Base-by-base conservation (phyloP, 2,329 filamentous ascomycete species). In the Monilinia laxa region DNA sequence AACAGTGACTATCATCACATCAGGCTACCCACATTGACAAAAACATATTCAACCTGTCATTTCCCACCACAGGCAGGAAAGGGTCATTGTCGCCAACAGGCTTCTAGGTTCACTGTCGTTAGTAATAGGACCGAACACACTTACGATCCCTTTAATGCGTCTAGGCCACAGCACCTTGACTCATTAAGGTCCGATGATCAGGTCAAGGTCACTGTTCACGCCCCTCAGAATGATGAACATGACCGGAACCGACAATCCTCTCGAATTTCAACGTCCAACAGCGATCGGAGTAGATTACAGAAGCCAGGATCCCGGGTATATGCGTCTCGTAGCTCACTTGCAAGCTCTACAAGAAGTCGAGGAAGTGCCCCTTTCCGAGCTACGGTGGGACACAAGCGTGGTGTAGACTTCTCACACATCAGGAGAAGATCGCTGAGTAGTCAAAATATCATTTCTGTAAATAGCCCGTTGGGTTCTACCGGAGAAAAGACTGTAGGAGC, bases 1-100 rank as follows among this genome's bases (percentile, higher is more conserved):
- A 85, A 89, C 66, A 97, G 93, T 77, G 94, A 98, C 75, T 95
- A 96, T 73, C 94, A 97, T 74, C 92, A 96, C 74, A 84, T 91
- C 49, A 83, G 82, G 66, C 85, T 86, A 14, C 78, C 80, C 0
- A 79, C 81, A 38, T 85, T 86, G 81, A 84, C 82, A 69, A 87
- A 84, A 73, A 83, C 85, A 56, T 81, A 87, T 59, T 87, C 86
- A 0, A 89, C 87, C 0, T 83, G 85, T 69, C 81, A 88, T 69
- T 89, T 89, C 73, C 79, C 80, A 2, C 79, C 82, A 62, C 75
- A 78, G 62, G 80, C 76, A 38, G 76, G 73, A 42, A 81, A 79
- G 65, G 82, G 83, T 4, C 81, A 84, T 70, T 81, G 81, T 31
- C 80, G 84, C 62, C 84, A 83, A 55, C 65, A 65, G 35, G 79